Base-by-base conservation (phyloP, 2,329 filamentous ascomycete species). In the Aulographum hederae region DNA sequence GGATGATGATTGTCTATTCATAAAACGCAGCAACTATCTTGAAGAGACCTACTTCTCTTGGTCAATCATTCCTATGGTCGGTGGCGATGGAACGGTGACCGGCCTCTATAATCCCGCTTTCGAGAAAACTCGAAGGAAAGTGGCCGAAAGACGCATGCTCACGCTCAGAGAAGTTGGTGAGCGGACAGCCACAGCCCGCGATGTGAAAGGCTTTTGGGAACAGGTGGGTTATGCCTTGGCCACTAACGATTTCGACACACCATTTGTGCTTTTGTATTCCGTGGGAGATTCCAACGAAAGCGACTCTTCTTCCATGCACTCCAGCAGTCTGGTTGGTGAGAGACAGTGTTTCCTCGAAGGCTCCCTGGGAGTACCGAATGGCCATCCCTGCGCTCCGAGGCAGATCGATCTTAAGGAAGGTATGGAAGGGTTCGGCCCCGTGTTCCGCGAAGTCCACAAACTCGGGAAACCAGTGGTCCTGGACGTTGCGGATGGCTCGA, bases 11-110 rank as follows among this genome's bases (percentile, higher is more conserved):
- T 71, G 70, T 34, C 58, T 86, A 2, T 82, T 84, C 43, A 65
- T 89, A 19, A 60, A 65, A 29, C 68, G 80, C 5, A 68, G 70
- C 38, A 69, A 72, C 1, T 81, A 68, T 38, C 52, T 81, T 1
- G 78, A 91, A 50, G 80, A 89, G 46, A 73, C 77, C 0, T 86
- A 79, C 46, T 86, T 86, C 47, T 79, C 75, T 10, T 86, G 78
- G 78, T 78, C 73, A 1, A 72, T 86, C 26, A 75, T 86, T 17
- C 80, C 80, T 0, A 61, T 86, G 38, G 67, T 86, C 2, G 79
- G 78, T 3, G 62, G 65, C 25, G 74, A 84, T 36, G 80, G 80
- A 2, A 68, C 68, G 10, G 76, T 85, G 5, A 69, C 78, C 38
- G 79, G 77, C 2, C 51, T 86, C 0, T 85, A 82, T 48, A 85